Base-by-base conservation (phyloP, 768 basidiomycete genomes). In the Mycena haematopus region DNA sequence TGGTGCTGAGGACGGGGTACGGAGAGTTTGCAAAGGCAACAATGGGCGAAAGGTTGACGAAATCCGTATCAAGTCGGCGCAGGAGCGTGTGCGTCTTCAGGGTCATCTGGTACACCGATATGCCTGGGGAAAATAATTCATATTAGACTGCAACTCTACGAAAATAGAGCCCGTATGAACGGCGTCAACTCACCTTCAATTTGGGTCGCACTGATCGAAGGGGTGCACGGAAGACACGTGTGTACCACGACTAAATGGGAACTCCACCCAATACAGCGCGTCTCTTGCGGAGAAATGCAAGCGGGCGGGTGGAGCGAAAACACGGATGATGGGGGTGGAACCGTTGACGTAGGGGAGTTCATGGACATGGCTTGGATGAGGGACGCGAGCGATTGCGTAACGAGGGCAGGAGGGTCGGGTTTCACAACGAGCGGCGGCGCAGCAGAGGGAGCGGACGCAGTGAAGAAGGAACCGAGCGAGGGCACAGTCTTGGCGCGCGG, bases 61-160 rank as follows among this genome's bases (percentile, higher is more conserved):
- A 92, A 69, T 90, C 89, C 35, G 89, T 89, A 75, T 92, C 90
- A 57, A 91, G 86, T 65, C 91, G 86, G 68, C 91, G 86, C 65
- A 91, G 75, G 50, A 92, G 78, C 33, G 81, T 76, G 53, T 79
- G 78, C 9, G 80, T 73, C 42, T 84, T 86, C 11, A 91, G 79
- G 54, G 76, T 79, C 74, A 86, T 89, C 71, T 89, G 88, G 74
- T 91, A 92, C 52, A 92, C 89, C 40, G 88, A 84, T 58, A 92
- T 87, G 67, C 86, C 90, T 92, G 69, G 7, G 19, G 24, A 24
- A 24, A 33, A 42, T 1, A 61, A 61, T 52, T 21, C 21, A 24
- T 13, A 45, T 45, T 10, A 45, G 22, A 38, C 58, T 67, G 50
- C 40, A 50, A 44, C 49, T 61, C n/a, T 62, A 51, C 29, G 29